Percentiles rank a stretch among this genome's conserved stretches.
Evolutionary conservation across 1,139 yeast species (phyloP).

Genomic region (Taphrina pruni): DNA sequence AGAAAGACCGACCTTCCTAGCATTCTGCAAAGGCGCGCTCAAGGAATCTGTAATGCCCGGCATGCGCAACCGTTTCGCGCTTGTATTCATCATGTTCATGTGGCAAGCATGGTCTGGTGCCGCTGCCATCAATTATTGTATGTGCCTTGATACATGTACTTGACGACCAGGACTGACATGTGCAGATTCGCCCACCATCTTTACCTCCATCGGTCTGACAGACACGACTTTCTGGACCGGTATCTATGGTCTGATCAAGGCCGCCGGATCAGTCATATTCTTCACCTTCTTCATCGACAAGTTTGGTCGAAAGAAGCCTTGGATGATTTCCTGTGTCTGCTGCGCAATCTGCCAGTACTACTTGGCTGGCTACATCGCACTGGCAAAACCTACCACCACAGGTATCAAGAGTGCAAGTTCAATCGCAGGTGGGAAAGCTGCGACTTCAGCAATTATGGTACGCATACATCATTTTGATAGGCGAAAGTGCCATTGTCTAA

Average conservation of each 20-base stretch:
- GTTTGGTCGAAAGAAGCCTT: slow-evolving; percentile 5
- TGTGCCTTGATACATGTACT: not conserved
- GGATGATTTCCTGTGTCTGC: slow-evolving; percentile 1
- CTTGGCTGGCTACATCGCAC: not conserved
- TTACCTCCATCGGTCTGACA: slow-evolving; percentile 1
- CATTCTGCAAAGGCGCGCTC: slow-evolving; percentile 1
- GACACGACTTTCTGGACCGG: slow-evolving; percentile 12
- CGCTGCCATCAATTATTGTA: slow-evolving; percentile 11
- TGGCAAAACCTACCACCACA: not conserved
- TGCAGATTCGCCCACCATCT: slow-evolving; percentile 7
- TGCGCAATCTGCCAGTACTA: slow-evolving; percentile 3
- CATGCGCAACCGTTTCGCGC: slow-evolving; percentile 4
- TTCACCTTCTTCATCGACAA: slow-evolving; percentile 6
- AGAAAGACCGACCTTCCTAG: not conserved
- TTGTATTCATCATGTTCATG: slow-evolving; percentile 4
- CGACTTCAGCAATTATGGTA: not conserved
- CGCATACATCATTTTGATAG: not conserved
- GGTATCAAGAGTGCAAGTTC: slow-evolving; percentile 4
- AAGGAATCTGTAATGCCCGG: not conserved
- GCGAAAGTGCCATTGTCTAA: not conserved
- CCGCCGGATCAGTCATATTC: slow-evolving; percentile 8
- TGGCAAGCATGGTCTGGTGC: slow-evolving; percentile 14
- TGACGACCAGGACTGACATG: not conserved
- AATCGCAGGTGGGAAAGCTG: not conserved
- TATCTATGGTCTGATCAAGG: not conserved